Evolutionary conservation across 2,329 filamentous ascomycete species (phyloP), one percentile per base, ranked within the genome.

Genomic region (Ophiosphaerella narmari): DNA sequence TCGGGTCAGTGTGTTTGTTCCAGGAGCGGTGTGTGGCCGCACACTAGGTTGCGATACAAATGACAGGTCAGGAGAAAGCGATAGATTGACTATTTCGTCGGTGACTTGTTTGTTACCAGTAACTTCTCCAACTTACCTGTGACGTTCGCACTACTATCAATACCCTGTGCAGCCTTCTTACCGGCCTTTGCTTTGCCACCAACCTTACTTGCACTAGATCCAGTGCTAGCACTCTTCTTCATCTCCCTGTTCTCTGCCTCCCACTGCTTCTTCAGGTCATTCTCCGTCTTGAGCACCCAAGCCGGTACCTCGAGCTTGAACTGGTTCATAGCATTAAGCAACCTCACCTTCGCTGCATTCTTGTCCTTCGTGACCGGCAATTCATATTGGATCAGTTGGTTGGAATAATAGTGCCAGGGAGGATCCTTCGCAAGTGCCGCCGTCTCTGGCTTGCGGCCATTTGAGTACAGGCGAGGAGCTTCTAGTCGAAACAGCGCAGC

Each of bases 301-400:
- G 65, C 39, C 0, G 84, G 84, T 3, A 86, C 77, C 0, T 70
- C 66, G 5, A 87, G 64, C 2, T 68, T 71, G 1, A 75, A 77
- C 2, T 67, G 68, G 32, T 79, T 81, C 50, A 86, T 63, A 7
- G 83, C 82, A 54, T 84, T 80, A n/a, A 81, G 75, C 13, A 88
- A 70, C 2, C 84, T 74, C 72, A 84, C 79, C 48, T 83, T 82
- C 8, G 84, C 83, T 0, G 79, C 77, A 18, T 81, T 78, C 68
- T 86, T 86, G 38, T 77, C 77, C 60, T 83, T 84, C 14, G 81
- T 83, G 0, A 78, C 76, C 6, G 73, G 74, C 0, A 87, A 74
- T 1, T 82, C 84, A 68, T 86, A 87, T 68, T 87, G 85, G 4
- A 84, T 68, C 9, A 86, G 75, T 54, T 87, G 83, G 0, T 84